Base-by-base conservation (phyloP, 352 stramenopile genomes). In the Phytophthora cryptogea region DNA sequence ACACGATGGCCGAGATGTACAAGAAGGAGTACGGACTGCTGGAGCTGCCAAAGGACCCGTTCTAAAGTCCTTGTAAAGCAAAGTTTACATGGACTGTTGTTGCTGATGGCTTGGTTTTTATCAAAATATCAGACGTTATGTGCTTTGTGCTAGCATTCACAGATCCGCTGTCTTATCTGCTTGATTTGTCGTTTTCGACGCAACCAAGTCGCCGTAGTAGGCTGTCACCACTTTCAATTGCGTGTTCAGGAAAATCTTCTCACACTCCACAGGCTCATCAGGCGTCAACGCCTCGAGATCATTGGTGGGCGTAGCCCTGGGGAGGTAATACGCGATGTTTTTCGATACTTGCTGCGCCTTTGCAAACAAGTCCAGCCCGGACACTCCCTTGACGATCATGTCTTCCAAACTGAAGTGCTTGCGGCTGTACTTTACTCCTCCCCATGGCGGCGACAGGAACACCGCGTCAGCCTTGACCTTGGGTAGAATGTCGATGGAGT, bases 401-500 rank as follows among this genome's bases (percentile, higher is more conserved):
- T 88, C 66, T 36, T 86, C 64, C 32, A 93, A 60, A 3, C 57
- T 58, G 17, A 92, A 95, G 9, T 42, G 57, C 13, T 78, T 74
- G 14, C 80, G 84, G 33, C 78, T 89, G 59, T 95, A 89, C 28
- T 95, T 72, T 36, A 87, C 57, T 0, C 86, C 86, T 37, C 92
- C 92, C 92, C 92, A 98, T 0, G 92, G 92, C 13, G 92, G 92
- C 6, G 89, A 97, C 23, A 98, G 78, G 59, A 98, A 98, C 44
- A 97, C 81, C 0, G 78, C 87, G 66, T 98, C 90, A 7, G 83
- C 88, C 8, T 80, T 71, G 3, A 98, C 54, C 4, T 40, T 80
- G 3, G 88, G 80, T 11, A 97, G 56, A 14, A 98, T 71, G 13
- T 86, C 59, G 36, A 95, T 74, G 4, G 88, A 88, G 63, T 98